These are phyloP conservation scores for Cladobotryum mycophilum DNA, from an alignment of 2,329 filamentous ascomycete species.

Conservation along the genomic window DNA sequence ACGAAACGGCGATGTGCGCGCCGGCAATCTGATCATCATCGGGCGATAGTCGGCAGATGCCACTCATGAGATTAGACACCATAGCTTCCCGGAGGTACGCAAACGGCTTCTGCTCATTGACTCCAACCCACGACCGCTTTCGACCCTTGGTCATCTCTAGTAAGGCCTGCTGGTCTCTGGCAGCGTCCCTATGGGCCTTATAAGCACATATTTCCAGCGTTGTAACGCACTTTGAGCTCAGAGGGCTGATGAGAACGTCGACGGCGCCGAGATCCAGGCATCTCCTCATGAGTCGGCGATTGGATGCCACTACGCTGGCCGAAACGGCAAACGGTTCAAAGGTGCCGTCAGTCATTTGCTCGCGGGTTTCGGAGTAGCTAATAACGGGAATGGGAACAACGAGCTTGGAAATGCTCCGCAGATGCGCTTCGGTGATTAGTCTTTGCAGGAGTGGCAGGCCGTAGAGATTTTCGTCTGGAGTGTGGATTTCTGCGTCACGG, in stretches of 20 bases:
- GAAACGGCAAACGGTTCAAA: conserved; percentile 29
- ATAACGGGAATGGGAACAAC: conserved; percentile 52
- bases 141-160: conserved; percentile 66
- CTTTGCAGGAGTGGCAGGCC: conserved; percentile 49
- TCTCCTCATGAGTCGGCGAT: conserved; percentile 49
- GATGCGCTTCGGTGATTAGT: conserved; percentile 51
- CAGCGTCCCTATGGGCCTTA: conserved; percentile 69
- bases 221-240: conserved; percentile 67
- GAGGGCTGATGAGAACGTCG: conserved; percentile 76
- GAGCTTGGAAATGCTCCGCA: conserved; percentile 50
- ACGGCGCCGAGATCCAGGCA: conserved; percentile 82
- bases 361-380: conserved; percentile 23
- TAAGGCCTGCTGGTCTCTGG: conserved; percentile 65
- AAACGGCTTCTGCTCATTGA: conserved; percentile 79
- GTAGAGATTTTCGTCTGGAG: conserved; percentile 45
- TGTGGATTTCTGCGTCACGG: conserved; percentile 34
- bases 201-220: conserved; percentile 79
- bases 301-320: conserved; percentile 21
- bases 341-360: conserved; percentile 32
- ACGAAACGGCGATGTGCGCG: conserved; percentile 61
- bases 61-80: conserved; percentile 85
- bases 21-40: conserved; percentile 55
- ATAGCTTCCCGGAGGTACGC: conserved; percentile 87
- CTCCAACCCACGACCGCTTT: conserved; percentile 87
- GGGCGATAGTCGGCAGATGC: conserved; percentile 70